Evolutionary conservation across 805 yeast genomes (phyloP).

Genomic region (Schwanniomyces occidentalis): DNA sequence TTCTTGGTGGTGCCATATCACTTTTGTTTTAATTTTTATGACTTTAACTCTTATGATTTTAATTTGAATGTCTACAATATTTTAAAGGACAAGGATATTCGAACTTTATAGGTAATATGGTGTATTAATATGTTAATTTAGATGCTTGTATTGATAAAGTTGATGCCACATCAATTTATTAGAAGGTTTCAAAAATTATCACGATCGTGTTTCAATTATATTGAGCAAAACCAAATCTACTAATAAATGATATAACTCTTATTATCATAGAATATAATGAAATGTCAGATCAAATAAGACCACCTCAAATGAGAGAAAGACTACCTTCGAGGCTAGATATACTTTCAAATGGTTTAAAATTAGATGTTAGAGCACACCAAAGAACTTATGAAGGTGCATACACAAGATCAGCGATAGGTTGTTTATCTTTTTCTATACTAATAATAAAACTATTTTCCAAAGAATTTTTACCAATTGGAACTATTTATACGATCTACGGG

Average conservation of each 20-base stretch:
- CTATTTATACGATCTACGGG: conserved; percentile 65
- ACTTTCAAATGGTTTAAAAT: conserved; percentile 39
- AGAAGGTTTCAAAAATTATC: not conserved
- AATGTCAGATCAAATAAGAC: too few species aligned
- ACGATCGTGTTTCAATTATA: not conserved
- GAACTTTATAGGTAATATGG: too few species aligned
- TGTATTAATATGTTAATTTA: too few species aligned
- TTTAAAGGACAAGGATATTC: too few species aligned
- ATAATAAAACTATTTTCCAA: conserved; percentile 62
- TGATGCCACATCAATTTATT: not conserved
- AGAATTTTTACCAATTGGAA: conserved; percentile 67
- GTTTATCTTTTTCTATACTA: conserved; percentile 63
- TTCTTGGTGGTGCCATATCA: conserved; percentile 36
- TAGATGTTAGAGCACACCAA: conserved; percentile 69
- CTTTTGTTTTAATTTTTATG: not conserved
- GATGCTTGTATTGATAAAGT: too few species aligned
- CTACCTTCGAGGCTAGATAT: conserved; percentile 36
- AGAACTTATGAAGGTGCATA: conserved; percentile 86
- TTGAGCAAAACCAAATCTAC: not conserved
- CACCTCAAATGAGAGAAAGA: conserved; percentile 13
- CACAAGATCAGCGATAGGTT: conserved; percentile 68
- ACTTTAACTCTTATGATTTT: not conserved
- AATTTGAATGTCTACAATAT: not conserved
- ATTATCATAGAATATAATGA: too few species aligned
- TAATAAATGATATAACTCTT: too few species aligned